Conservation (phyloP, 768 basidiomycete species). For the Tulasnella calospora region DNA sequence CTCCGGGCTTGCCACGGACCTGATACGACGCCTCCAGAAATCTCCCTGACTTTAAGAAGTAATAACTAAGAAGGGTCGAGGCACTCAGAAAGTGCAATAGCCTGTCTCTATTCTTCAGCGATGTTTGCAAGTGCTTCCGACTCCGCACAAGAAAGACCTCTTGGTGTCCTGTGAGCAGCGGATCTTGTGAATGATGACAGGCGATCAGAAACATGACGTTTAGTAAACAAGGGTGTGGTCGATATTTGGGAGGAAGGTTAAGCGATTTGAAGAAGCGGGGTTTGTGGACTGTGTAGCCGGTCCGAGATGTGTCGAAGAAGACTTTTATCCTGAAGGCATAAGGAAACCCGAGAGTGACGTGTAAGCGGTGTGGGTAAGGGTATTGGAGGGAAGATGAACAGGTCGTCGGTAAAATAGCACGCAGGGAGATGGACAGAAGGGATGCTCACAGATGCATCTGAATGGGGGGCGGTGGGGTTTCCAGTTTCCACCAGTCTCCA, state of each 20-base stretch:
- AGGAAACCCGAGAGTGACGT: background rate
- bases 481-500: constrained; percentile 23
- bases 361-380: background rate
- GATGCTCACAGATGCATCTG: constrained; percentile 21
- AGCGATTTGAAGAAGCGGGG: constrained; percentile 25
- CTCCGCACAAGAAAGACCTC: constrained; percentile 8
- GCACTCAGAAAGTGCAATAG: constrained; percentile 23
- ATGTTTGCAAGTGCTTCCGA: constrained; percentile 4
- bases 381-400: background rate
- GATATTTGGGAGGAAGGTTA: constrained; percentile 1
- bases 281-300: constrained; percentile 16
- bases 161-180: constrained; percentile 14
- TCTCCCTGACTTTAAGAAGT: constrained; percentile 10
- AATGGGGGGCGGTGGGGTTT: constrained; percentile 5
- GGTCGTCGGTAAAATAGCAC: background rate
- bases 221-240: constrained; percentile 26
- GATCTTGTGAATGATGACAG: constrained; percentile 17
- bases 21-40: constrained; percentile 26
- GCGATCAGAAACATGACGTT: constrained; percentile 27
- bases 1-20: background rate
- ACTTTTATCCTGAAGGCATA: constrained; percentile 13
- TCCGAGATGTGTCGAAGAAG: constrained; percentile 20
- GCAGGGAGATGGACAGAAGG: background rate
- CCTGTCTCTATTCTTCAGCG: constrained; percentile 21
- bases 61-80: constrained; percentile 20